Percentiles rank a stretch among this genome's conserved stretches.
Conservation (phyloP, 164 flowering plant genomes). For the Platanus orientalis region DNA sequence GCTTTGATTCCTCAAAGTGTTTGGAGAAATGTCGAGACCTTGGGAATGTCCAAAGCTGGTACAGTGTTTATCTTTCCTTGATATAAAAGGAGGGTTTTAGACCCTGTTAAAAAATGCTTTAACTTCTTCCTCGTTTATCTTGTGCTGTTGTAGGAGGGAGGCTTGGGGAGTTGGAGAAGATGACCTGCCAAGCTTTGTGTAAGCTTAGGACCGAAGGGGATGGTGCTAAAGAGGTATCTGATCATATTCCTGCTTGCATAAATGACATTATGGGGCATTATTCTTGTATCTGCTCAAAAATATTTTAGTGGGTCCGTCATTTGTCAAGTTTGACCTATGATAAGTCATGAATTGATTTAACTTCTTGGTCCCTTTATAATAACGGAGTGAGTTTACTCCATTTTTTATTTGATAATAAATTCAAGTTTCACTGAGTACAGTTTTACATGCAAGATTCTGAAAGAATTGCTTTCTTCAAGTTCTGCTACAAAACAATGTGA, state of each 20-base stretch:
- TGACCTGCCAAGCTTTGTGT: conserved; percentile 65
- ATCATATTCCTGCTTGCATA: conserved; percentile 4
- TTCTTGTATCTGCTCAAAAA: background rate
- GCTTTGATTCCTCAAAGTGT: conserved; percentile 66
- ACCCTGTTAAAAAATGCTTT: background rate
- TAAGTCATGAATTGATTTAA: background rate
- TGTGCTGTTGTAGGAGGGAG: conserved; percentile 28
- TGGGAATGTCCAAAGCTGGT: conserved; percentile 66
- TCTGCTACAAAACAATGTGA: conserved; percentile 31
- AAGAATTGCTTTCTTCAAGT: conserved; percentile 57
- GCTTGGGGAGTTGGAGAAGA: conserved; percentile 57
- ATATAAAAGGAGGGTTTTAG: background rate
- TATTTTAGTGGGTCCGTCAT: background rate
- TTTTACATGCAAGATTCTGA: conserved; percentile 44
- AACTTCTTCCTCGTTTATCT: too few species aligned
- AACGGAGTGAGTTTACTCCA: background rate
- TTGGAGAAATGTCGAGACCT: conserved; percentile 61
- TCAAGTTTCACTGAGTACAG: conserved; percentile 7
- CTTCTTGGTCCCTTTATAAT: background rate
- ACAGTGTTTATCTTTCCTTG: conserved; percentile 5
- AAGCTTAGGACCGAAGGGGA: conserved; percentile 56
- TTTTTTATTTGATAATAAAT: conserved; percentile 3
- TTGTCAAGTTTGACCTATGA: background rate
- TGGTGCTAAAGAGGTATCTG: conserved; percentile 69
- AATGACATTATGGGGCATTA: background rate